Evolutionary conservation across 495 filamentous ascomycete species (phyloP).

Genomic region (Penicillium pancosmium): DNA sequence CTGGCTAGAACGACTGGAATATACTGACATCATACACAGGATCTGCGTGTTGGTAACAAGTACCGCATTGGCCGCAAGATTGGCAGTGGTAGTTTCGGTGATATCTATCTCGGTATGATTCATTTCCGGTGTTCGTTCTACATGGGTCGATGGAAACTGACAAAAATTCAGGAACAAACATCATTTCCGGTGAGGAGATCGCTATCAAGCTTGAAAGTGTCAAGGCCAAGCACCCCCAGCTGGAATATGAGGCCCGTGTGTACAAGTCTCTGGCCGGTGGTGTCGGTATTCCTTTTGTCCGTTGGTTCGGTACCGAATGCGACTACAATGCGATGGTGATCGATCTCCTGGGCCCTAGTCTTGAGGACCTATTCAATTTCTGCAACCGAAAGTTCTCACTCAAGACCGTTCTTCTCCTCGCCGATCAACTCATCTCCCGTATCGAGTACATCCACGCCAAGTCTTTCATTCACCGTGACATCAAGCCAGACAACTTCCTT

Average conservation of each 20-base stretch:
- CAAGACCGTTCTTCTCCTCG: slow-evolving; percentile 98
- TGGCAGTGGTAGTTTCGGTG: slow-evolving; percentile 96
- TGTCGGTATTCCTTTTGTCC: slow-evolving; percentile 98
- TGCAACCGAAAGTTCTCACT: slow-evolving; percentile 99
- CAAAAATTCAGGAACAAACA: slow-evolving; percentile 77
- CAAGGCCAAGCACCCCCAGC: slow-evolving; percentile 99
- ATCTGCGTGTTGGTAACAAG: slow-evolving; percentile 99
- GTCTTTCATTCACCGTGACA: slow-evolving; percentile 99
- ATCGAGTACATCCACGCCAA: slow-evolving; percentile 99
- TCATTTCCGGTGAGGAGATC: slow-evolving; percentile 99
- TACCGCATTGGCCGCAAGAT: slow-evolving; percentile 99
- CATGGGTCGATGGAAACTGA: slow-evolving; percentile 3
- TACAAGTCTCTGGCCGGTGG: slow-evolving; percentile 99
- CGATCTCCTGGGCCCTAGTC: slow-evolving; percentile 92
- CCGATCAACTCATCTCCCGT: slow-evolving; percentile 98
- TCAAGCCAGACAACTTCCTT: slow-evolving; percentile 99
- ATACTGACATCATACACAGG: slow-evolving; percentile 55
- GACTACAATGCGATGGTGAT: slow-evolving; percentile 99
- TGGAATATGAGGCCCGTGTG: slow-evolving; percentile 99
- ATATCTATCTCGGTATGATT: slow-evolving; percentile 89
- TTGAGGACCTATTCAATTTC: slow-evolving; percentile 99
- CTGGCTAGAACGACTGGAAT: background rate
- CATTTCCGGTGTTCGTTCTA: slow-evolving; percentile 3
- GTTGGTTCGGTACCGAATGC: slow-evolving; percentile 99
- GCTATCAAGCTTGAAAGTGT: slow-evolving; percentile 99